These are phyloP conservation scores for Xylariaceae sp. DNA, from an alignment of 2,329 filamentous ascomycete genomes.

Conservation along the genomic window DNA sequence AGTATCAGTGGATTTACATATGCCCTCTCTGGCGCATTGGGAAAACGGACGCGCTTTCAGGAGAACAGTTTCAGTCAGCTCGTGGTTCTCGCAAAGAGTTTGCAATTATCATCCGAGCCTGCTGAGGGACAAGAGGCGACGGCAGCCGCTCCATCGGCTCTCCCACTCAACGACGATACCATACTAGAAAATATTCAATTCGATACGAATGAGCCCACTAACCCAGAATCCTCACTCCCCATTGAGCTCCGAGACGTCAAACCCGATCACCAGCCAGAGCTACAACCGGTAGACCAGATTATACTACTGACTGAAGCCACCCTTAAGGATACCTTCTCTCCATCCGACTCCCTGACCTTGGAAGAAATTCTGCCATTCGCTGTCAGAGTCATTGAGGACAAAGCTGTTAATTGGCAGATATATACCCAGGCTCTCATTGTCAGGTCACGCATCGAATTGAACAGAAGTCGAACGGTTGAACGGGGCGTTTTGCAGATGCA, in stretches of 20 bases:
- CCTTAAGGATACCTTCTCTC: constrained; percentile 81
- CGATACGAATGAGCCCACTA: constrained; percentile 44
- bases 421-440: constrained; percentile 93
- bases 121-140: constrained; percentile 13
- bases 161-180: constrained; percentile 88
- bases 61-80: constrained; percentile 79
- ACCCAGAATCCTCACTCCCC: constrained; percentile 47
- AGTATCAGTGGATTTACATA: constrained; percentile 69
- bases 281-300: constrained; percentile 81
- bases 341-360: constrained; percentile 78
- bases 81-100: constrained; percentile 82
- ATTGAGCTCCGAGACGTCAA: constrained; percentile 59
- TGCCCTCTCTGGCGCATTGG: constrained; percentile 77
- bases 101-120: constrained; percentile 31
- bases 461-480: constrained; percentile 82
- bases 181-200: constrained; percentile 85
- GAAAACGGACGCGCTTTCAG: constrained; percentile 79
- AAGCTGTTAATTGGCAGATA: constrained; percentile 94
- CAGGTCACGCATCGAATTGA: constrained; percentile 83
- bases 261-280: constrained; percentile 75
- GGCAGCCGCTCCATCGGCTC: constrained; percentile 54
- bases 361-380: constrained; percentile 93
- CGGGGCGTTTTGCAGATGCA: constrained; percentile 88
- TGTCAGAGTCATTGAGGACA: constrained; percentile 78
- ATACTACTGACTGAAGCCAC: constrained; percentile 85